Percentiles rank a stretch among this genome's conserved stretches.
Conservation (phyloP, 2,329 filamentous ascomycete species). For the Alternaria atra region DNA sequence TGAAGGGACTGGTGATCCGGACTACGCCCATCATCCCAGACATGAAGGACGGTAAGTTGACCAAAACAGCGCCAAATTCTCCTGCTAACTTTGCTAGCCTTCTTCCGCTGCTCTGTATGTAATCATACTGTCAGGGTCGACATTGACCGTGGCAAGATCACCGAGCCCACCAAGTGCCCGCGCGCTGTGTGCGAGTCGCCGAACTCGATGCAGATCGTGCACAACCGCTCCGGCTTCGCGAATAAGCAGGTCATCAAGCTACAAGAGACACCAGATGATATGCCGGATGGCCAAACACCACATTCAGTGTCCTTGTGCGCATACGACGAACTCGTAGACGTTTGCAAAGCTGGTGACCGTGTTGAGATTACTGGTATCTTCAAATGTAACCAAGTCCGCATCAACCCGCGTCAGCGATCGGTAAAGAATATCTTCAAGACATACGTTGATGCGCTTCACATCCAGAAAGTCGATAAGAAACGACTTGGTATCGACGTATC, state of each 20-base stretch:
- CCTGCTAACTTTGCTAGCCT: constrained; percentile 64
- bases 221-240: constrained; percentile 93
- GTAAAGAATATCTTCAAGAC: constrained; percentile 98
- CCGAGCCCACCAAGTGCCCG: constrained; percentile 90
- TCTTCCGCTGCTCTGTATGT: constrained; percentile 95
- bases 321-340: constrained; percentile 96
- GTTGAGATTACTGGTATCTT: constrained; percentile 97
- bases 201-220: constrained; percentile 98
- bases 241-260: constrained; percentile 99
- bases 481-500: constrained; percentile 90
- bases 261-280: constrained; percentile 94
- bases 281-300: constrained; percentile 94
- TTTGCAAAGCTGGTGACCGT: constrained; percentile 97
- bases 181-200: constrained; percentile 80
- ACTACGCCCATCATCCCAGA: constrained; percentile 96
- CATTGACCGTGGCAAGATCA: constrained; percentile 94
- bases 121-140: constrained; percentile 90
- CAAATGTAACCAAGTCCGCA: constrained; percentile 89
- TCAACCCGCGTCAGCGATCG: constrained; percentile 90
- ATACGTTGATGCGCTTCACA: constrained; percentile 92
- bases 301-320: constrained; percentile 96
- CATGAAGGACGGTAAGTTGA: constrained; percentile 80
- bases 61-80: background rate
- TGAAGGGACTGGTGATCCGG: constrained; percentile 96
- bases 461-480: constrained; percentile 96